Evolutionary conservation across 1,139 yeast genomes (phyloP).

Genomic region (Debaryomycetaceae sp.): DNA sequence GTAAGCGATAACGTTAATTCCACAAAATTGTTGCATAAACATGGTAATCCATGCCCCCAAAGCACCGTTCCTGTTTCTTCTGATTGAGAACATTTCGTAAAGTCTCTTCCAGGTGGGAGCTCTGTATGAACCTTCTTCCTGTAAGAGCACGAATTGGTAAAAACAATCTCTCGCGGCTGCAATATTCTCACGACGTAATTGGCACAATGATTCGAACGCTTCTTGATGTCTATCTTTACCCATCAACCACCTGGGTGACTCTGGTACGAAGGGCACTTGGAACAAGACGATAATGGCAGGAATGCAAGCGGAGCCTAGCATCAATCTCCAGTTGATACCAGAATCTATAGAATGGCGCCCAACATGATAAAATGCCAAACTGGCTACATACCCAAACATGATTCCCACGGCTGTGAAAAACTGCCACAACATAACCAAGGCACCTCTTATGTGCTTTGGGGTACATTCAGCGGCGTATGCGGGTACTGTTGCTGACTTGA

Average conservation of each 20-base stretch:
- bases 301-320: slow-evolving; percentile 74
- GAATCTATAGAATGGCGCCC: slow-evolving; percentile 37
- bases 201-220: slow-evolving; percentile 50
- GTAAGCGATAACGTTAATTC: slow-evolving; percentile 84
- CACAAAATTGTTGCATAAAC: slow-evolving; percentile 93
- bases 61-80: slow-evolving; percentile 83
- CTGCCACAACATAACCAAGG: slow-evolving; percentile 86
- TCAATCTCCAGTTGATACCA: slow-evolving; percentile 70
- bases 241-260: slow-evolving; percentile 80
- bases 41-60: slow-evolving; percentile 78
- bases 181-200: slow-evolving; percentile 49
- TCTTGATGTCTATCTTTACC: slow-evolving; percentile 58
- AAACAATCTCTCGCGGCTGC: slow-evolving; percentile 76
- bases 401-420: slow-evolving; percentile 86
- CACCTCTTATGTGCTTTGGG: slow-evolving; percentile 74
- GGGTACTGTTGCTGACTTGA: slow-evolving; percentile 78
- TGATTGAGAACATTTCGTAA: slow-evolving; percentile 56
- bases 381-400: slow-evolving; percentile 72
- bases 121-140: slow-evolving; percentile 61
- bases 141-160: slow-evolving; percentile 63
- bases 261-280: slow-evolving; percentile 72
- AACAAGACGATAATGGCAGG: slow-evolving; percentile 67
- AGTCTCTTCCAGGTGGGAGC: slow-evolving; percentile 52
- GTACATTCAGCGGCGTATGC: slow-evolving; percentile 80
- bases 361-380: slow-evolving; percentile 52